These are phyloP conservation scores for Aspergillus mulundensis DNA, from an alignment of 495 filamentous ascomycete genomes.

Conservation along the genomic window DNA sequence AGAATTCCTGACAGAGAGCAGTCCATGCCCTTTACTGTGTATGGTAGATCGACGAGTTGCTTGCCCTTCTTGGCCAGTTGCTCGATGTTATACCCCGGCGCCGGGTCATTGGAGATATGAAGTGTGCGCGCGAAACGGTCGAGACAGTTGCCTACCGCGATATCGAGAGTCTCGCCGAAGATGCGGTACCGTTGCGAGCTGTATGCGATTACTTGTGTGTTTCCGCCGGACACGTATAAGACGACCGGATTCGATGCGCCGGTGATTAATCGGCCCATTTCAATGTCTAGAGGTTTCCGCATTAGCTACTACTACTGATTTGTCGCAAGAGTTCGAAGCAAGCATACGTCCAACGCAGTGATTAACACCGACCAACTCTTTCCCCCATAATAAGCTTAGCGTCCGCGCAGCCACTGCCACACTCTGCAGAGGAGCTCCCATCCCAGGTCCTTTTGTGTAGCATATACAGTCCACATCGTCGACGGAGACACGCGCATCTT, in stretches of 20 bases:
- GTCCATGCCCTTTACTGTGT: slow-evolving; percentile 98
- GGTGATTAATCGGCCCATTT: slow-evolving; percentile 95
- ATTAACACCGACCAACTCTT: slow-evolving; percentile 85
- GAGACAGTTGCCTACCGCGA: slow-evolving; percentile 95
- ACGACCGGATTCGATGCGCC: slow-evolving; percentile 90
- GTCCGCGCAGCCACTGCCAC: slow-evolving; percentile 84
- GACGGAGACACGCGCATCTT: slow-evolving; percentile 57
- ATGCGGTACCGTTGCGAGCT: slow-evolving; percentile 90
- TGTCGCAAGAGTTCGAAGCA: neutral
- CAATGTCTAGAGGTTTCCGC: slow-evolving; percentile 57
- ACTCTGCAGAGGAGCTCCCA: slow-evolving; percentile 91
- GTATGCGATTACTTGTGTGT: slow-evolving; percentile 98
- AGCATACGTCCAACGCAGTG: slow-evolving; percentile 87
- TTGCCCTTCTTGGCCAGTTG: slow-evolving; percentile 80
- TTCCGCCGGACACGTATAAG: slow-evolving; percentile 92
- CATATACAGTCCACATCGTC: slow-evolving; percentile 83
- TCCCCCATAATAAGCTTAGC: slow-evolving; percentile 80
- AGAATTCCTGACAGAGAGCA: slow-evolving; percentile 91
- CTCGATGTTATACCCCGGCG: slow-evolving; percentile 97
- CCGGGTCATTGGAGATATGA: slow-evolving; percentile 88
- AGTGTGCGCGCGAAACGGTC: slow-evolving; percentile 92
- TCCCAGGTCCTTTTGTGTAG: slow-evolving; percentile 92
- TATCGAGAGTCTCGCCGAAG: slow-evolving; percentile 95
- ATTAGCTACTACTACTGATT: neutral
- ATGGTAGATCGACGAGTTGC: slow-evolving; percentile 80